Conservation (phyloP, 2,329 filamentous ascomycete genomes). For the Cytospora leucostoma region DNA sequence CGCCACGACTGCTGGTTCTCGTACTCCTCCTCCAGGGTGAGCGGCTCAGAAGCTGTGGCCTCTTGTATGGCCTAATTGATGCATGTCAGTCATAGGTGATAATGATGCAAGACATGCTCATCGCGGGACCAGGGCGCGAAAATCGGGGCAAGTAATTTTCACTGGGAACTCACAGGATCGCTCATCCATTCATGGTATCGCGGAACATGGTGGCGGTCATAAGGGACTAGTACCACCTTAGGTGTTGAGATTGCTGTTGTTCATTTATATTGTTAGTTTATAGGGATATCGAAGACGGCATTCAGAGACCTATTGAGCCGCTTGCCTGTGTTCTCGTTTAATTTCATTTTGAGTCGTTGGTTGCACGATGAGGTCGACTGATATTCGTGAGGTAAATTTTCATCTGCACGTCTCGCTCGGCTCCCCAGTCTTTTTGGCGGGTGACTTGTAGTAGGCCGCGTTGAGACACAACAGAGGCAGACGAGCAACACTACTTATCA, state of each 20-base stretch:
- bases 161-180: constrained; percentile 59
- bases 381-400: constrained; percentile 4
- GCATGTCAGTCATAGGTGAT: background rate
- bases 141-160: background rate
- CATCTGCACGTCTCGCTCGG: background rate
- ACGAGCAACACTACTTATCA: background rate
- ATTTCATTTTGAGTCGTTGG: constrained; percentile 40
- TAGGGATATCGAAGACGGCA: background rate
- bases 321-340: constrained; percentile 49
- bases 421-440: constrained; percentile 5
- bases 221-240: constrained; percentile 76
- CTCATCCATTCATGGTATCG: constrained; percentile 93
- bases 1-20: constrained; percentile 91
- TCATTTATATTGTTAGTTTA: background rate
- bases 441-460: background rate
- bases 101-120: background rate
- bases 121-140: background rate
- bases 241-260: constrained; percentile 65
- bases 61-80: constrained; percentile 67
- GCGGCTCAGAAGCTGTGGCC: constrained; percentile 83
- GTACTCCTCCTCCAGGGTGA: constrained; percentile 81
- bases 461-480: background rate
- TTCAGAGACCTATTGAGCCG: background rate
- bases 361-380: background rate
- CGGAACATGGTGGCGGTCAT: constrained; percentile 77